A percentile compares a stretch with the other conserved stretches of the same genome.
phyloP scores from a whole-genome alignment of 495 filamentous ascomycete genomes.

The Aspergillus avenaceus region DNA sequence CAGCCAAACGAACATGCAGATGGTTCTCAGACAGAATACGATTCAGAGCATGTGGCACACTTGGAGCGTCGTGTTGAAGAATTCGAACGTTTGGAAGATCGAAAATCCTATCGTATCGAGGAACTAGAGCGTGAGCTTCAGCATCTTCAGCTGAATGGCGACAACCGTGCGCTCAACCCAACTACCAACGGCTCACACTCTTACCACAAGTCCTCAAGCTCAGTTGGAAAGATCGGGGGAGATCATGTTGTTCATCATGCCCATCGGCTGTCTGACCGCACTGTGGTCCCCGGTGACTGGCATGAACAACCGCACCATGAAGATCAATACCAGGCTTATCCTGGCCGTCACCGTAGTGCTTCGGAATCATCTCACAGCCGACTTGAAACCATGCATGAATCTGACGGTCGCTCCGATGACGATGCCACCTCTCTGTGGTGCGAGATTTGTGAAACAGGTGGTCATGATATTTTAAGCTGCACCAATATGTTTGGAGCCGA shows the following conservation, averaged over 20 bases:
- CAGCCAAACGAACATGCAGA: slow-evolving; percentile 22
- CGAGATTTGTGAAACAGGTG: slow-evolving; percentile 91
- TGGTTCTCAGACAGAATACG: slow-evolving; percentile 20
- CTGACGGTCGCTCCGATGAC: slow-evolving; percentile 67
- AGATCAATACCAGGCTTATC: slow-evolving; percentile 25
- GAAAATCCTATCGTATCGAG: slow-evolving; percentile 73
- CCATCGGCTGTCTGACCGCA: slow-evolving; percentile 44
- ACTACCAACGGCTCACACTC: slow-evolving; percentile 37
- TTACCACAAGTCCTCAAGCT: slow-evolving; percentile 36
- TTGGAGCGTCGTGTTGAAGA: slow-evolving; percentile 78
- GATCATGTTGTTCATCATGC: slow-evolving; percentile 26
- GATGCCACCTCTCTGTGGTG: slow-evolving; percentile 76
- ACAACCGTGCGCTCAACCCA: slow-evolving; percentile 33
- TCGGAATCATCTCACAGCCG: slow-evolving; percentile 33
- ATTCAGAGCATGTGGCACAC: slow-evolving; percentile 31
- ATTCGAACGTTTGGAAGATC: slow-evolving; percentile 63
- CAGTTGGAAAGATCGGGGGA: slow-evolving; percentile 27
- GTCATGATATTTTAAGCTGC: slow-evolving; percentile 91
- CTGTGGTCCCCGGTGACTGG: slow-evolving; percentile 43
- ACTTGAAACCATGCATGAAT: slow-evolving; percentile 62
- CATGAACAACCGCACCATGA: slow-evolving; percentile 32
- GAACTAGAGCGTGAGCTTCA: slow-evolving; percentile 88
- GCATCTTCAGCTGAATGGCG: slow-evolving; percentile 40
- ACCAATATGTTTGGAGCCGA: slow-evolving; percentile 72
- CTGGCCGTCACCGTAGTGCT: slow-evolving; percentile 21